phyloP scores from a whole-genome alignment of 1,284 basidiomycete genomes.

The Lentinus polychrous region DNA sequence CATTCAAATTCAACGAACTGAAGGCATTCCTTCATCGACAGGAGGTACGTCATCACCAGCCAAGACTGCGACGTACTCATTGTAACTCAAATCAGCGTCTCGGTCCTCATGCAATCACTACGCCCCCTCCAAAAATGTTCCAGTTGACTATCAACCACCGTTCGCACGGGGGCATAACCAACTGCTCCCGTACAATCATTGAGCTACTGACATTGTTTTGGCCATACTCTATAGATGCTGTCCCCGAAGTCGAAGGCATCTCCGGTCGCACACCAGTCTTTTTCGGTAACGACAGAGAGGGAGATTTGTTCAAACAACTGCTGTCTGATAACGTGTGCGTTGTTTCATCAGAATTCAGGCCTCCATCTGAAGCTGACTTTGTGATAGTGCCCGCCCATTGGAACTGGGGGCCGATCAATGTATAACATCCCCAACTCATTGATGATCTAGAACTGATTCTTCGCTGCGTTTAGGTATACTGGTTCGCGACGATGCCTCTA shows the following conservation, averaged over 20 bases:
- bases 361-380: neutral
- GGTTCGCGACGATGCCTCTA: constrained; percentile 49
- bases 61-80: too few relatives aligned
- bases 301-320: constrained; percentile 46
- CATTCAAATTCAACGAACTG: constrained; percentile 66
- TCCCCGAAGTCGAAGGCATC: constrained; percentile 50
- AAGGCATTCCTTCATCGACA: constrained; percentile 56
- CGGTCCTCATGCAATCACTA: too few relatives aligned
- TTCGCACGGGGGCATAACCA: constrained; percentile 60
- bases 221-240: constrained; percentile 55
- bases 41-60: constrained; percentile 41
- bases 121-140: constrained; percentile 33
- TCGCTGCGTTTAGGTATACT: constrained; percentile 50
- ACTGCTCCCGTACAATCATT: constrained; percentile 57
- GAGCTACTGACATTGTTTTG: constrained; percentile 55
- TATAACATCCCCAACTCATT: constrained; percentile 22
- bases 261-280: constrained; percentile 56
- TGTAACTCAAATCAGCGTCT: too few relatives aligned
- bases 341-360: neutral
- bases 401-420: constrained; percentile 63
- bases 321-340: constrained; percentile 40
- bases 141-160: constrained; percentile 61
- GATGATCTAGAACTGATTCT: neutral
- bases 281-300: constrained; percentile 40
- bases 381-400: constrained; percentile 35